phyloP scores from a whole-genome alignment of 371 early-diverging fungal genomes.

The Mucor indicus region DNA sequence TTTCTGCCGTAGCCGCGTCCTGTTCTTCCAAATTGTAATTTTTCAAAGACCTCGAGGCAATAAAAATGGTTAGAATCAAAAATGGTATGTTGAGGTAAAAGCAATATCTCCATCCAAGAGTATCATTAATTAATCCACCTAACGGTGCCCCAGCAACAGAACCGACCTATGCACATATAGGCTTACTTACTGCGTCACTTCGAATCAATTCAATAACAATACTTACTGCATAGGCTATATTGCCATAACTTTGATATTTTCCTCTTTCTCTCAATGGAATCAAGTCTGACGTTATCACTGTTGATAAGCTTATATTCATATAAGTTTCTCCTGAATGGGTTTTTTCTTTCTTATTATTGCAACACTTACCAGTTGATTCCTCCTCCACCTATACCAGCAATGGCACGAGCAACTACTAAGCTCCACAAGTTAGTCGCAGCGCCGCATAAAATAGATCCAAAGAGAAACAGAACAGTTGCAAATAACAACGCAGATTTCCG shows the following conservation, averaged over 20 bases:
- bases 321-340: neutral
- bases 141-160: slow-evolving; percentile 33
- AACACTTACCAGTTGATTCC: slow-evolving; percentile 27
- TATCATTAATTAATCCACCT: slow-evolving; percentile 52
- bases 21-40: slow-evolving; percentile 37
- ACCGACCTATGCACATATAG: neutral
- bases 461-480: slow-evolving; percentile 43
- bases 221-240: slow-evolving; percentile 41
- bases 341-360: too few relatives aligned
- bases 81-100: slow-evolving; percentile 80
- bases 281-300: slow-evolving; percentile 41
- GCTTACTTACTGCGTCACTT: too few relatives aligned
- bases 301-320: slow-evolving; percentile 32
- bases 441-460: slow-evolving; percentile 53
- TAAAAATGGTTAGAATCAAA: slow-evolving; percentile 42
- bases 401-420: slow-evolving; percentile 70
- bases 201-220: too few relatives aligned
- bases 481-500: slow-evolving; percentile 51
- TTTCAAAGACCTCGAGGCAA: slow-evolving; percentile 17
- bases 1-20: slow-evolving; percentile 27
- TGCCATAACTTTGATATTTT: slow-evolving; percentile 45
- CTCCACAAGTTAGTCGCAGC: slow-evolving; percentile 49
- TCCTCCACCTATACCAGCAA: slow-evolving; percentile 76
- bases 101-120: slow-evolving; percentile 66
- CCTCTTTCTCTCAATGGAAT: slow-evolving; percentile 51